These are phyloP conservation scores for Cystofilobasidium bisporidii DNA, from an alignment of 768 basidiomycete genomes.

Conservation along the genomic window DNA sequence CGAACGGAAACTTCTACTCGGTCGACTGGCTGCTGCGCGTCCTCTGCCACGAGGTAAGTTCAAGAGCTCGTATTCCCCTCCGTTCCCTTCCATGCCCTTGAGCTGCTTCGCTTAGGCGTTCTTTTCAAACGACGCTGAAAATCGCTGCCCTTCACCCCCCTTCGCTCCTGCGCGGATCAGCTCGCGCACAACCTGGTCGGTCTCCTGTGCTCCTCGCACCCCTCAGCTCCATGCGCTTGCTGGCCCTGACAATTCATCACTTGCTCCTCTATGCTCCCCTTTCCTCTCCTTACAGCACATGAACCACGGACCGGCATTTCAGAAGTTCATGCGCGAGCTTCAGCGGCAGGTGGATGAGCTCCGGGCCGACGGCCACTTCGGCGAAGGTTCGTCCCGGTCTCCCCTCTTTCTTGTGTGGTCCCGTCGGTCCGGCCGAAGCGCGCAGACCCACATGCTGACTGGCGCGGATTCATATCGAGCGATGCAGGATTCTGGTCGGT, in stretches of 20 bases:
- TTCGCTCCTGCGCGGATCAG: too few species aligned
- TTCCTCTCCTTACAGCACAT: not conserved
- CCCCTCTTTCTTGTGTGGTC: not conserved
- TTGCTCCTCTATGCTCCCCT: too few species aligned
- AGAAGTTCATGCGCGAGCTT: not conserved
- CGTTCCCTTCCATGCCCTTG: too few species aligned
- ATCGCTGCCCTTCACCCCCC: too few species aligned
- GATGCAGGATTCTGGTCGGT: conserved; percentile 9
- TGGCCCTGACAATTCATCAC: not conserved
- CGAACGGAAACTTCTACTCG: not conserved
- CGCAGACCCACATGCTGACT: too few species aligned
- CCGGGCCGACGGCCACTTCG: not conserved
- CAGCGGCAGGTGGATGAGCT: not conserved
- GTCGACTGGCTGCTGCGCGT: not conserved
- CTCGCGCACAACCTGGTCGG: conserved; percentile 6
- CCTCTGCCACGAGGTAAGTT: conserved; percentile 7
- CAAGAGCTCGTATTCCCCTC: too few species aligned
- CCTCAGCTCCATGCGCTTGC: not conserved
- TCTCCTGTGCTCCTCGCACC: not conserved
- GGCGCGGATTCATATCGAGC: not conserved
- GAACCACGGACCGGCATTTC: conserved; percentile 2
- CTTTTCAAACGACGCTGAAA: too few species aligned
- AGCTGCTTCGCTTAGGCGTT: too few species aligned
- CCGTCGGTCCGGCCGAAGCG: too few species aligned
- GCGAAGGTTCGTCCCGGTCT: not conserved